Conservation (phyloP, 2,329 filamentous ascomycete genomes). For the Exophiala alcalophila region DNA sequence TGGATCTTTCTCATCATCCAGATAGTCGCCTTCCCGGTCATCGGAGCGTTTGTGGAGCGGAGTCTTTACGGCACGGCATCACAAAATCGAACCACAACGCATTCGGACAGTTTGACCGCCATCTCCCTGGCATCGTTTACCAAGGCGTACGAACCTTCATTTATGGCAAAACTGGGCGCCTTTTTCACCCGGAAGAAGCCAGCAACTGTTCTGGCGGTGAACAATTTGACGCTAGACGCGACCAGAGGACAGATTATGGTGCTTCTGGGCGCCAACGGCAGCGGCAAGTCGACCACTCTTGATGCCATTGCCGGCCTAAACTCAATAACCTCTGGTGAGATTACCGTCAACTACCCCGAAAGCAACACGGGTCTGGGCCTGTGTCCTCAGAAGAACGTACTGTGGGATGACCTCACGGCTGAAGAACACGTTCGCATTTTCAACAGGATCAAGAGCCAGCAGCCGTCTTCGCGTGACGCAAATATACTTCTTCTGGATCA, state of each 20-base stretch:
- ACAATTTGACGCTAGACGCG: slow-evolving; percentile 68
- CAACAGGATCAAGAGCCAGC: slow-evolving; percentile 65
- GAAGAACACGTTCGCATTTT: slow-evolving; percentile 82
- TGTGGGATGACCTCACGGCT: slow-evolving; percentile 86
- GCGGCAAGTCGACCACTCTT: slow-evolving; percentile 84
- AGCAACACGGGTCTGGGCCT: slow-evolving; percentile 77
- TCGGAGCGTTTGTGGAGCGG: slow-evolving; percentile 72
- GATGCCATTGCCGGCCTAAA: slow-evolving; percentile 83
- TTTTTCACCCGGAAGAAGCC: slow-evolving; percentile 49
- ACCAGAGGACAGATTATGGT: slow-evolving; percentile 79
- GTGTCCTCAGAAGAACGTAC: slow-evolving; percentile 88
- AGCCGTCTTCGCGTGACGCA: slow-evolving; percentile 22
- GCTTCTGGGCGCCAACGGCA: slow-evolving; percentile 83
- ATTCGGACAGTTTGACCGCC: slow-evolving; percentile 31
- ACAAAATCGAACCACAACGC: slow-evolving; percentile 50
- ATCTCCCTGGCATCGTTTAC: slow-evolving; percentile 71
- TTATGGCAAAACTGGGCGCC: slow-evolving; percentile 53
- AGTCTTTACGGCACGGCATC: slow-evolving; percentile 72
- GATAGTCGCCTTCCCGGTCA: slow-evolving; percentile 70
- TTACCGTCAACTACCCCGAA: slow-evolving; percentile 75
- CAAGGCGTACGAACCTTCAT: slow-evolving; percentile 71
- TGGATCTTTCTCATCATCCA: slow-evolving; percentile 77
- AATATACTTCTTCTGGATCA: slow-evolving; percentile 58
- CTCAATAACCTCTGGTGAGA: slow-evolving; percentile 70
- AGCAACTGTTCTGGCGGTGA: slow-evolving; percentile 75